Percentiles rank a stretch among this genome's conserved stretches.
These are phyloP conservation scores for Phialophora expanda DNA, from an alignment of 2,329 filamentous ascomycete genomes.

Conservation along the genomic window DNA sequence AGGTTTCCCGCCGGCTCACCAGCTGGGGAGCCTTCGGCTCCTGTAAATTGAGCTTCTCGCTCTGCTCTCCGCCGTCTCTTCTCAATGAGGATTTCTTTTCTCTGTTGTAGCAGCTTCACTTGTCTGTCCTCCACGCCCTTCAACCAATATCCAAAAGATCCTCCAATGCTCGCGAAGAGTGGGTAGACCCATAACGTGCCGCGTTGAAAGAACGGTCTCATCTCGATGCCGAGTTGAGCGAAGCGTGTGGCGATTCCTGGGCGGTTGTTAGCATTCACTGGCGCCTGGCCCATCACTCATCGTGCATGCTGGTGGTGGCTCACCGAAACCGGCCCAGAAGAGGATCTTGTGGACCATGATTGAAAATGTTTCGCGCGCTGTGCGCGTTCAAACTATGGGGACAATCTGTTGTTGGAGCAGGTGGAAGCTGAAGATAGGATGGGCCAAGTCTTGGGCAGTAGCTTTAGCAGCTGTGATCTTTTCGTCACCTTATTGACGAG, in stretches of 20 bases:
- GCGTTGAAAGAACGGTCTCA: conserved; percentile 89
- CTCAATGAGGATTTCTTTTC: conserved; percentile 80
- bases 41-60: conserved; percentile 56
- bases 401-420: conserved; percentile 20
- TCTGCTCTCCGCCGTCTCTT: conserved; percentile 82
- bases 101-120: conserved; percentile 73
- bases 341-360: conserved; percentile 59
- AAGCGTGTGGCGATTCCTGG: conserved; percentile 87
- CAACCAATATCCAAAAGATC: conserved; percentile 96
- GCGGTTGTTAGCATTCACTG: conserved; percentile 20
- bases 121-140: conserved; percentile 87
- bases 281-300: not conserved
- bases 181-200: conserved; percentile 90
- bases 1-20: conserved; percentile 34
- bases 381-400: conserved; percentile 6
- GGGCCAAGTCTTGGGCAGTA: not conserved
- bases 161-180: conserved; percentile 81
- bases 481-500: conserved; percentile 19
- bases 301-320: conserved; percentile 40
- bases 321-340: conserved; percentile 80
- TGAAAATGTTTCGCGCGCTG: conserved; percentile 35
- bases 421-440: conserved; percentile 8
- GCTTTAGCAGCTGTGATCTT: not conserved
- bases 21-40: conserved; percentile 29
- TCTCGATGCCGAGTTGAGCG: conserved; percentile 98